phyloP scores from a whole-genome alignment of 2,329 filamentous ascomycete genomes.

The Fusarium fracticaudum region DNA sequence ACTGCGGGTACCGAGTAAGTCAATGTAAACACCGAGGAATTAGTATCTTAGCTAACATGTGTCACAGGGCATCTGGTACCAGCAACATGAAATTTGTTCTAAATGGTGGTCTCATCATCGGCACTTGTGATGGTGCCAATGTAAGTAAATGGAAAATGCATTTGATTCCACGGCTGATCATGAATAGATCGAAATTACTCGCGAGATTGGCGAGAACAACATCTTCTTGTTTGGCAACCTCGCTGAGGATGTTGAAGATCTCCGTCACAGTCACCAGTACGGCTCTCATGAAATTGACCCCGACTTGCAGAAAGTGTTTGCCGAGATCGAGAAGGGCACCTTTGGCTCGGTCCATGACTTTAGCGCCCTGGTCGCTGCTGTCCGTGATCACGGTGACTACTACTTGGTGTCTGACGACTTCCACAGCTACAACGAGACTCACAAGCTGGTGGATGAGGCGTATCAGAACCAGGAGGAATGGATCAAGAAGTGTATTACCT shows the following conservation, averaged over 20 bases:
- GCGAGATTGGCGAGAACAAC: constrained; percentile 94
- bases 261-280: constrained; percentile 90
- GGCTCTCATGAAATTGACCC: constrained; percentile 80
- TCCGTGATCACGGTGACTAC: constrained; percentile 94
- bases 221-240: constrained; percentile 99
- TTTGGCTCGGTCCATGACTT: constrained; percentile 87
- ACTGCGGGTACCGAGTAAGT: constrained; percentile 90
- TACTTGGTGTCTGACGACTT: constrained; percentile 99
- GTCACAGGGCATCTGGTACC: constrained; percentile 72
- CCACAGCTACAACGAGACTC: constrained; percentile 91
- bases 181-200: constrained; percentile 84
- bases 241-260: constrained; percentile 94
- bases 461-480: constrained; percentile 94
- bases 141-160: background rate
- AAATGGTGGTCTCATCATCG: constrained; percentile 96
- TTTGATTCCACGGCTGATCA: background rate
- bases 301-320: constrained; percentile 82
- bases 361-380: constrained; percentile 82
- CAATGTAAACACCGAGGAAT: background rate
- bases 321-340: constrained; percentile 78
- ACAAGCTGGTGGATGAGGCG: constrained; percentile 88
- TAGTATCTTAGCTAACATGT: constrained; percentile 11
- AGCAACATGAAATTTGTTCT: constrained; percentile 99
- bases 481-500: constrained; percentile 88
- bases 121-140: constrained; percentile 97